phyloP scores from a whole-genome alignment of 1,284 basidiomycete species.

The Inonotus obliquus region DNA sequence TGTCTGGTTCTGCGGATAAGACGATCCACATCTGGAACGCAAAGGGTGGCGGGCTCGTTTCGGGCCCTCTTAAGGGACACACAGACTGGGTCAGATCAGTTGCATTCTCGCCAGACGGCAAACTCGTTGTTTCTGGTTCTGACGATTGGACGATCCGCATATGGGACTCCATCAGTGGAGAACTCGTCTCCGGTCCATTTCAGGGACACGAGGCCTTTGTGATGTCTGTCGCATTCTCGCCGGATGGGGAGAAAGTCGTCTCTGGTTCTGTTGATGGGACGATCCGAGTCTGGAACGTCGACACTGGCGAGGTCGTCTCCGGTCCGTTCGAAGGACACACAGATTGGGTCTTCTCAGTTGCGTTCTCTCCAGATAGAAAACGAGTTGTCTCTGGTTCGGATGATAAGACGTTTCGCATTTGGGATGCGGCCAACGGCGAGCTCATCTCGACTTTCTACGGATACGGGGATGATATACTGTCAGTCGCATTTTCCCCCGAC shows the following conservation, averaged over 20 bases:
- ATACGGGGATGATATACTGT: too few species aligned
- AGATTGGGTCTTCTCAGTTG: too few species aligned
- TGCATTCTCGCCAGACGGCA: conserved; percentile 1
- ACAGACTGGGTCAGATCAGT: background rate
- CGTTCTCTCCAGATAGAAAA: too few species aligned
- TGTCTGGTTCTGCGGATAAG: background rate
- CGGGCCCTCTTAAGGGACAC: background rate
- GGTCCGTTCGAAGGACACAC: too few species aligned
- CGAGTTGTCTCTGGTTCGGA: too few species aligned
- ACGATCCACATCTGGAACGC: conserved; percentile 2
- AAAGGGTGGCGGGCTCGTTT: background rate
- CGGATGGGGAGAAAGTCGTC: background rate
- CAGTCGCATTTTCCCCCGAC: too few species aligned
- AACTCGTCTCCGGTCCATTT: background rate
- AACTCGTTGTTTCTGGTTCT: background rate
- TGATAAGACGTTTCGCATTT: too few species aligned
- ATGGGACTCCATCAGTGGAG: background rate
- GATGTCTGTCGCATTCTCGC: background rate
- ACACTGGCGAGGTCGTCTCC: too few species aligned
- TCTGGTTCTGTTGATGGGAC: background rate
- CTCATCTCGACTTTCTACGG: background rate
- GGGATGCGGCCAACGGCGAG: background rate
- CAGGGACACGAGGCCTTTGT: background rate
- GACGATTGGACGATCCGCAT: background rate
- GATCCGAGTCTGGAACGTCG: background rate